phyloP scores from a whole-genome alignment of 108 stramenopile genomes.

The Fragilaria radians region DNA sequence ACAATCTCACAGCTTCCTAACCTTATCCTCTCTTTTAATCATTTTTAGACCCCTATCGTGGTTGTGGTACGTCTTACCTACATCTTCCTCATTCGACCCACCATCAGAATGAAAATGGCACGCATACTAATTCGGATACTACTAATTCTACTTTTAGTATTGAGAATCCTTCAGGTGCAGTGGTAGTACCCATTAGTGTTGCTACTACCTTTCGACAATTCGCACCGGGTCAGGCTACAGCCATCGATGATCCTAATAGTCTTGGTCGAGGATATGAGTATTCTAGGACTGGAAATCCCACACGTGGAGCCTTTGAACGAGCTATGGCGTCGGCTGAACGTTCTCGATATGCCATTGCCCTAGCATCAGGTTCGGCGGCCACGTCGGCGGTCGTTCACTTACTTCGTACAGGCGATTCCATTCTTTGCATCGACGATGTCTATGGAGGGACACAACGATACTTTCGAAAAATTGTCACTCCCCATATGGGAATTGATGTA shows the following conservation, averaged over 20 bases:
- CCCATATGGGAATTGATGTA: slow-evolving; percentile 42
- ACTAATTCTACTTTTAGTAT: not conserved
- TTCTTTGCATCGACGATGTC: slow-evolving; percentile 82
- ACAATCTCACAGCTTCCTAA: too few relatives aligned
- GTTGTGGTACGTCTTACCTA: slow-evolving; percentile 40
- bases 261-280: slow-evolving; percentile 85
- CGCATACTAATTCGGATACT: not conserved
- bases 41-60: slow-evolving; percentile 44
- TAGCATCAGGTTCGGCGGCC: slow-evolving; percentile 87
- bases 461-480: slow-evolving; percentile 52
- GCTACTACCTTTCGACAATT: slow-evolving; percentile 75
- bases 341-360: slow-evolving; percentile 59
- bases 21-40: too few relatives aligned
- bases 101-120: slow-evolving; percentile 3
- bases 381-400: slow-evolving; percentile 67
- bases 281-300: slow-evolving; percentile 70
- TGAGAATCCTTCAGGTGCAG: slow-evolving; percentile 70
- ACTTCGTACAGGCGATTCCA: slow-evolving; percentile 61
- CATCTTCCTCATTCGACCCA: slow-evolving; percentile 34
- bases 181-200: slow-evolving; percentile 64
- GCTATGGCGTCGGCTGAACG: slow-evolving; percentile 64
- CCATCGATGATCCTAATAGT: slow-evolving; percentile 59
- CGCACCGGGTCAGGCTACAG: slow-evolving; percentile 56
- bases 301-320: slow-evolving; percentile 79
- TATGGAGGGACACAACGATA: slow-evolving; percentile 87